Percentiles rank a stretch among this genome's conserved stretches.
Conservation (phyloP, 2,329 filamentous ascomycete species). For the Talaromyces marneffei region DNA sequence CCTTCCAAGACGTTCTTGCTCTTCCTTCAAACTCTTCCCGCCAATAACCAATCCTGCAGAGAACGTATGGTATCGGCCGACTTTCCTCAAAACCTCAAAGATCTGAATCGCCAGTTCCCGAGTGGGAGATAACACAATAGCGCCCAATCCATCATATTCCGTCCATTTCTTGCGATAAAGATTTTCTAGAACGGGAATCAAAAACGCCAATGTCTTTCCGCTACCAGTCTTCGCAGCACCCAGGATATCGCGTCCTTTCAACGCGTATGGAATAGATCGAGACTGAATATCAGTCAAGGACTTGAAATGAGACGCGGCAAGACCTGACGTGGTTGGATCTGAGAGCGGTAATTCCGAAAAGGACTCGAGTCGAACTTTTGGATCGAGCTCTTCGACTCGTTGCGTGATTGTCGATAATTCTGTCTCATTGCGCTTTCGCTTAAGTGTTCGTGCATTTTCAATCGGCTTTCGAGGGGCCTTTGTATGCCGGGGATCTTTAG, state of each 20-base stretch:
- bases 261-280: conserved; percentile 77
- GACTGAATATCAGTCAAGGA: conserved; percentile 86
- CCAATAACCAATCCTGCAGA: conserved; percentile 92
- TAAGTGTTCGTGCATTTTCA: conserved; percentile 30
- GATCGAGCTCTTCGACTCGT: conserved; percentile 41
- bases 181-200: conserved; percentile 87
- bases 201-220: conserved; percentile 89
- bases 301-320: conserved; percentile 83
- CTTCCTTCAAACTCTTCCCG: conserved; percentile 81
- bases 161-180: conserved; percentile 86
- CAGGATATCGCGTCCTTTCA: conserved; percentile 82
- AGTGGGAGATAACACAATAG: conserved; percentile 87
- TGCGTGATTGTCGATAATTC: conserved; percentile 38
- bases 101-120: conserved; percentile 95
- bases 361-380: conserved; percentile 50
- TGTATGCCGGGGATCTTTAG: conserved; percentile 16
- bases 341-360: conserved; percentile 87
- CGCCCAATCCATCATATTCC: conserved; percentile 83
- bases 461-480: conserved; percentile 21
- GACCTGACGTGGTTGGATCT: conserved; percentile 67
- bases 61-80: conserved; percentile 82
- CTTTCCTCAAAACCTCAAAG: conserved; percentile 85
- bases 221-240: conserved; percentile 93
- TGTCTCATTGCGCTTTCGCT: conserved; percentile 44
- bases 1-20: conserved; percentile 73